phyloP scores from a whole-genome alignment of 768 basidiomycete genomes.

The Neoboletus brunneissimus region DNA sequence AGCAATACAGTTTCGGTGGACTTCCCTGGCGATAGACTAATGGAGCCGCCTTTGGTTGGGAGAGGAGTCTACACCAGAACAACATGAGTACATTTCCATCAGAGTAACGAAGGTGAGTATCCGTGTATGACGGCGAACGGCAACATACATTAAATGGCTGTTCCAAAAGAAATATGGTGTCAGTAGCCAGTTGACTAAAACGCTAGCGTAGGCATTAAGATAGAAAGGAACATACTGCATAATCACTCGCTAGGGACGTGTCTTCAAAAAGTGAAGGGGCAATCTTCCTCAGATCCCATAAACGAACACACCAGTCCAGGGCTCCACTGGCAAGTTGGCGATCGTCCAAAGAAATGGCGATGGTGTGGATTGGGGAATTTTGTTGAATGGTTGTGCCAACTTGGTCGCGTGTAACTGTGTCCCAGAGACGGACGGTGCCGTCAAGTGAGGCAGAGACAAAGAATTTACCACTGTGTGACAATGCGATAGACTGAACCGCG shows the following conservation, averaged over 20 bases:
- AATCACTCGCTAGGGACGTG: neutral
- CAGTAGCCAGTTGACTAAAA: neutral
- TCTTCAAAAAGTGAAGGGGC: neutral
- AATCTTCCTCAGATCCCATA: neutral
- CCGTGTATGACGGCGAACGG: too few relatives aligned
- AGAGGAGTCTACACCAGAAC: neutral
- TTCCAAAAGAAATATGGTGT: neutral
- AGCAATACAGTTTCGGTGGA: neutral
- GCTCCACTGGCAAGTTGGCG: neutral
- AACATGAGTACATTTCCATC: neutral
- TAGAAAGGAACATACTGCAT: neutral
- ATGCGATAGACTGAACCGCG: neutral
- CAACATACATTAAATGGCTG: neutral
- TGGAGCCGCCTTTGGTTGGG: neutral
- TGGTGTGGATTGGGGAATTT: neutral
- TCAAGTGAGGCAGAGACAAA: neutral
- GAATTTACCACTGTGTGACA: neutral
- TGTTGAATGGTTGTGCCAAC: neutral
- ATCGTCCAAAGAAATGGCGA: neutral
- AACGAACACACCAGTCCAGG: neutral
- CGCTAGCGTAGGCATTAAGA: neutral
- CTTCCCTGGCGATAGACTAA: too few relatives aligned
- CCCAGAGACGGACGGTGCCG: neutral
- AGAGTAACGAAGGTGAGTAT: neutral
- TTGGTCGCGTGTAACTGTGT: neutral